Evolutionary conservation across 306 rosid genomes (phyloP).

Genomic region (Lagenaria siceraria): DNA sequence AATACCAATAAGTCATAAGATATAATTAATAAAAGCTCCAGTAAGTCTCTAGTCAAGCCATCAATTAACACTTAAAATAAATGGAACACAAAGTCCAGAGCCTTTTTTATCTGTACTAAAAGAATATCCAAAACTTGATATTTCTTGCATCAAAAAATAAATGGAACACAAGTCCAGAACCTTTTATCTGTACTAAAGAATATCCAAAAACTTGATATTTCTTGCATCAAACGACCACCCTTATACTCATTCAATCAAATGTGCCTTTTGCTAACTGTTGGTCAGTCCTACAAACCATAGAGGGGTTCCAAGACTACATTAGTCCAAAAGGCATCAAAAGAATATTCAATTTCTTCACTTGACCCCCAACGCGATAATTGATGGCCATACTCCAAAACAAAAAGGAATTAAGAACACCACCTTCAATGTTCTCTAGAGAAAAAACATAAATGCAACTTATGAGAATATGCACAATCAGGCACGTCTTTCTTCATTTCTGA

Average conservation of each 20-base stretch:
- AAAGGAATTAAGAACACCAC: conserved; percentile 6
- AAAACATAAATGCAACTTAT: conserved; percentile 4
- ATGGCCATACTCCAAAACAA: background rate
- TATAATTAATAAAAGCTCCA: background rate
- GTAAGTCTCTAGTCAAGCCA: background rate
- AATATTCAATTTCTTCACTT: background rate
- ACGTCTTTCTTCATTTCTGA: conserved; percentile 29
- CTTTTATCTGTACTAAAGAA: background rate
- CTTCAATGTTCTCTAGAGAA: conserved; percentile 1
- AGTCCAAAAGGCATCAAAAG: background rate
- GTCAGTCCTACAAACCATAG: background rate
- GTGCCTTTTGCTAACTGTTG: background rate
- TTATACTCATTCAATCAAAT: background rate
- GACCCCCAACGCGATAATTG: background rate
- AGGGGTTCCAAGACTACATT: background rate
- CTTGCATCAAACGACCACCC: background rate
- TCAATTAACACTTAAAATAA: background rate
- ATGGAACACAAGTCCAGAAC: background rate
- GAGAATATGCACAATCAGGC: conserved; percentile 18
- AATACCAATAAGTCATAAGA: background rate
- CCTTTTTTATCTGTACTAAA: background rate
- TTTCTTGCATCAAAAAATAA: background rate
- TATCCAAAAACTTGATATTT: background rate
- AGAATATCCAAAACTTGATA: background rate
- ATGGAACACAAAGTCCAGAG: background rate